These are phyloP conservation scores for Phytophthora europaea DNA, from an alignment of 352 stramenopile genomes.

Conservation along the genomic window DNA sequence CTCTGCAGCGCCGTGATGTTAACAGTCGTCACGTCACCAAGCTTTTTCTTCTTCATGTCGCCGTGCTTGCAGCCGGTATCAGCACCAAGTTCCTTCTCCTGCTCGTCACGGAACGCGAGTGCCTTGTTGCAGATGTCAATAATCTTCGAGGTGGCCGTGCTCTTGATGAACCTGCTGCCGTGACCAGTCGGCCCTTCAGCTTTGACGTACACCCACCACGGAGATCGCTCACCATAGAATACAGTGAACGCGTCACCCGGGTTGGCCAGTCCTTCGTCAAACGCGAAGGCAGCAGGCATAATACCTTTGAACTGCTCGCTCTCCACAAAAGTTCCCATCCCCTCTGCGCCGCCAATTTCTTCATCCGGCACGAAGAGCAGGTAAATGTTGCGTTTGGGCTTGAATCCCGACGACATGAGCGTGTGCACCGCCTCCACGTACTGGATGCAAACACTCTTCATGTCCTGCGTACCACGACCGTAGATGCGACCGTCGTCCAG, in stretches of 20 bases:
- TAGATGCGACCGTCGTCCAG: slow-evolving; percentile 94
- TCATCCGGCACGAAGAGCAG: slow-evolving; percentile 96
- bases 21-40: slow-evolving; percentile 97
- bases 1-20: slow-evolving; percentile 96
- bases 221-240: slow-evolving; percentile 96
- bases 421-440: slow-evolving; percentile 93
- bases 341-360: slow-evolving; percentile 92
- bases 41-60: slow-evolving; percentile 90
- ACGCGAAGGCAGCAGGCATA: slow-evolving; percentile 88
- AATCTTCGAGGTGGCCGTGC: slow-evolving; percentile 95
- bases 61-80: slow-evolving; percentile 91
- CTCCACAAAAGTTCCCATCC: slow-evolving; percentile 94
- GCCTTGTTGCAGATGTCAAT: slow-evolving; percentile 91
- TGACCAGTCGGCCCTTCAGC: slow-evolving; percentile 83
- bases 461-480: slow-evolving; percentile 95
- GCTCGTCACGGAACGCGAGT: slow-evolving; percentile 88
- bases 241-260: slow-evolving; percentile 92
- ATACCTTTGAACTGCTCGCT: slow-evolving; percentile 87
- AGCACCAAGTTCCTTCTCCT: slow-evolving; percentile 85
- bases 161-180: slow-evolving; percentile 95
- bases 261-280: slow-evolving; percentile 96
- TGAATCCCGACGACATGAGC: slow-evolving; percentile 73
- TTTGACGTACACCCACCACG: slow-evolving; percentile 94
- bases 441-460: slow-evolving; percentile 97
- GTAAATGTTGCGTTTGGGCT: slow-evolving; percentile 90